A percentile compares a stretch with the other conserved stretches of the same genome.
Conservation (phyloP, 768 basidiomycete genomes). For the Tulasnella sp. region DNA sequence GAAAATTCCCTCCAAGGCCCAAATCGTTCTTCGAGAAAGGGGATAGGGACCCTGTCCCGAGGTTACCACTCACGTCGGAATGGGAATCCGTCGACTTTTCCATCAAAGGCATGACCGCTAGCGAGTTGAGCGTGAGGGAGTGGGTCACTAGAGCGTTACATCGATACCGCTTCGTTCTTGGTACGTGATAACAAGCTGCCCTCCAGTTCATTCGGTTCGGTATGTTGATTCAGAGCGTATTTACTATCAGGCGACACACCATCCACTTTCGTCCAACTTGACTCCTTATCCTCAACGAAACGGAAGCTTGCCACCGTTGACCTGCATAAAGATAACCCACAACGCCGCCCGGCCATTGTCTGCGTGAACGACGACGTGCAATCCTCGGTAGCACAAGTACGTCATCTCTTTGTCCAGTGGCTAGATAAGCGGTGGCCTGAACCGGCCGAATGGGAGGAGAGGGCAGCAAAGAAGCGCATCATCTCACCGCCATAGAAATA, state of each 20-base stretch:
- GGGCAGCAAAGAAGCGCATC: neutral
- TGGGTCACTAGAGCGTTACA: slow-evolving; percentile 23
- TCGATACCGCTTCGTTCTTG: slow-evolving; percentile 28
- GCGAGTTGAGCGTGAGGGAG: slow-evolving; percentile 10
- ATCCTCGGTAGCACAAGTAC: neutral
- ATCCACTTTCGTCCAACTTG: slow-evolving; percentile 19
- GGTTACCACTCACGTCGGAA: slow-evolving; percentile 28
- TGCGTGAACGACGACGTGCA: slow-evolving; percentile 30
- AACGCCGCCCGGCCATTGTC: slow-evolving; percentile 2
- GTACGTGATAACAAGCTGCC: slow-evolving; percentile 7
- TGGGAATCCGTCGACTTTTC: slow-evolving; percentile 30
- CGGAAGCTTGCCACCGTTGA: neutral
- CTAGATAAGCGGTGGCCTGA: slow-evolving; percentile 20
- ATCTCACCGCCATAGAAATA: neutral
- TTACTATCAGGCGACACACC: slow-evolving; percentile 16
- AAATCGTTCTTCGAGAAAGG: neutral
- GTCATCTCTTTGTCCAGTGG: slow-evolving; percentile 22
- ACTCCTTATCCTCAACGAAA: neutral
- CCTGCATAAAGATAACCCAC: neutral
- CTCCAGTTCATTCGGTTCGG: neutral
- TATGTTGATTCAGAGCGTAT: neutral
- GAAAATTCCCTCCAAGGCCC: neutral
- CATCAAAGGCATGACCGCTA: neutral
- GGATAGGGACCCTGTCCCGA: neutral
- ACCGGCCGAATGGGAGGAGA: slow-evolving; percentile 25